Percentiles rank a stretch among this genome's conserved stretches.
Evolutionary conservation across 2,329 filamentous ascomycete species (phyloP).

Genomic region (Pseudogymnoascus sp.): DNA sequence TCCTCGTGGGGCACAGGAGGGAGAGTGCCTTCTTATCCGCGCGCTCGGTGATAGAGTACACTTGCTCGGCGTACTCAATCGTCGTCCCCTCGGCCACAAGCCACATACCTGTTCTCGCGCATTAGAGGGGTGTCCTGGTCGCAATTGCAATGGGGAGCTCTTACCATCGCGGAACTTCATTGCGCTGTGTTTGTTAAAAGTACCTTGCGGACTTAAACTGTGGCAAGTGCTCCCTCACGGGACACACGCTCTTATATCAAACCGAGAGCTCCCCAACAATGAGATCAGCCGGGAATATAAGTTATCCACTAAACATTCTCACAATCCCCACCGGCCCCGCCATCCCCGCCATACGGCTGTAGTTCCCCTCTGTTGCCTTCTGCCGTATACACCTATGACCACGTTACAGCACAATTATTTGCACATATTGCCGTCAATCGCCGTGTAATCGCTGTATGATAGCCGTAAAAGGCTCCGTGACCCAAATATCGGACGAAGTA

Average conservation of each 20-base stretch:
- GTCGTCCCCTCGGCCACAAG: constrained; percentile 50
- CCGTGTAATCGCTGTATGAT: neutral
- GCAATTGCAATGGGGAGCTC: constrained; percentile 10
- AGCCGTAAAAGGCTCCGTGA: neutral
- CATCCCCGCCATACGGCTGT: neutral
- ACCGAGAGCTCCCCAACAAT: neutral
- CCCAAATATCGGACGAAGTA: constrained; percentile 6
- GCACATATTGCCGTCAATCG: neutral
- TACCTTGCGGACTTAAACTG: neutral
- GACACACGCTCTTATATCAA: constrained; percentile 8
- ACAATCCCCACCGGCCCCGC: constrained; percentile 4
- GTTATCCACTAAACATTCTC: constrained; percentile 2
- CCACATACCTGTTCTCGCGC: constrained; percentile 46
- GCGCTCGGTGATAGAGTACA: constrained; percentile 39
- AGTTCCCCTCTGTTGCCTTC: neutral
- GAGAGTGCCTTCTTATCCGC: constrained; percentile 40
- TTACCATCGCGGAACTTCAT: constrained; percentile 55
- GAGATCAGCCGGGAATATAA: neutral
- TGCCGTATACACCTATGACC: neutral
- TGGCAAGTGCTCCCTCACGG: neutral
- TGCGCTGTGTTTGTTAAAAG: constrained; percentile 7
- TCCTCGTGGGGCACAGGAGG: constrained; percentile 48
- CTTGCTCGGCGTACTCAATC: constrained; percentile 58
- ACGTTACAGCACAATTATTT: constrained; percentile 1
- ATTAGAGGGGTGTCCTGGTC: neutral